A percentile compares a stretch with the other conserved stretches of the same genome.
These are phyloP conservation scores for Penicillium steckii DNA, from an alignment of 495 filamentous ascomycete species.

Conservation along the genomic window DNA sequence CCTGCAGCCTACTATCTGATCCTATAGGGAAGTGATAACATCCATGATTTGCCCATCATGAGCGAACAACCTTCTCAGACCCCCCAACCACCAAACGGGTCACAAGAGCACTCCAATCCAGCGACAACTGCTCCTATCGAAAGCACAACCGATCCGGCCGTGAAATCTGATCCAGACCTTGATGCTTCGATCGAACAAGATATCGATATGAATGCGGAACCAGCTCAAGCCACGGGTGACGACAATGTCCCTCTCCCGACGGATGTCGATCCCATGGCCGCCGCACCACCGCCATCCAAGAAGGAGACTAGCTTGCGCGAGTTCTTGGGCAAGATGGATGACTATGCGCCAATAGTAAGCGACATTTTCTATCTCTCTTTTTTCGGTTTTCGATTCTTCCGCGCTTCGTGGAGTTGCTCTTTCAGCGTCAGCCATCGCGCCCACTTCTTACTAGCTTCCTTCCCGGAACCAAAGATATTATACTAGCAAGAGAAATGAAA, in stretches of 20 bases:
- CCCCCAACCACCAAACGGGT: slow-evolving; percentile 18
- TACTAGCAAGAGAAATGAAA: background rate
- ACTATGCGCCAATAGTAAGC: slow-evolving; percentile 93
- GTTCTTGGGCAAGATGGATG: slow-evolving; percentile 94
- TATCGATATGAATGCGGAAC: slow-evolving; percentile 41
- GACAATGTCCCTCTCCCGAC: slow-evolving; percentile 12
- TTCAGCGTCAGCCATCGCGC: background rate
- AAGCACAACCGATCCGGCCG: slow-evolving; percentile 10
- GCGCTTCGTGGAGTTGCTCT: background rate
- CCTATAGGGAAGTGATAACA: slow-evolving; percentile 1
- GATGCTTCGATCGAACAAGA: slow-evolving; percentile 45
- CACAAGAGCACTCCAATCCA: slow-evolving; percentile 18
- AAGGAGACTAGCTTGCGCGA: slow-evolving; percentile 91
- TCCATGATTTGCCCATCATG: slow-evolving; percentile 20
- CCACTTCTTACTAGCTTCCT: background rate
- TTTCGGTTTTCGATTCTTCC: background rate
- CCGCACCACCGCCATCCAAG: slow-evolving; percentile 59
- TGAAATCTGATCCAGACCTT: slow-evolving; percentile 34
- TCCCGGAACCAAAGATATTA: background rate
- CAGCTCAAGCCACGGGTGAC: slow-evolving; percentile 12
- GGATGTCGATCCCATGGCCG: slow-evolving; percentile 30
- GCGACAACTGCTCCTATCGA: slow-evolving; percentile 6
- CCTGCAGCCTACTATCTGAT: slow-evolving; percentile 16
- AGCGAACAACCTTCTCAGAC: slow-evolving; percentile 13
- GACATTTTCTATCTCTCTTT: background rate